Evolutionary conservation across 176 grass and related monocot species (phyloP), one percentile per base, ranked within the genome.

Genomic region (Triticum timopheevii): DNA sequence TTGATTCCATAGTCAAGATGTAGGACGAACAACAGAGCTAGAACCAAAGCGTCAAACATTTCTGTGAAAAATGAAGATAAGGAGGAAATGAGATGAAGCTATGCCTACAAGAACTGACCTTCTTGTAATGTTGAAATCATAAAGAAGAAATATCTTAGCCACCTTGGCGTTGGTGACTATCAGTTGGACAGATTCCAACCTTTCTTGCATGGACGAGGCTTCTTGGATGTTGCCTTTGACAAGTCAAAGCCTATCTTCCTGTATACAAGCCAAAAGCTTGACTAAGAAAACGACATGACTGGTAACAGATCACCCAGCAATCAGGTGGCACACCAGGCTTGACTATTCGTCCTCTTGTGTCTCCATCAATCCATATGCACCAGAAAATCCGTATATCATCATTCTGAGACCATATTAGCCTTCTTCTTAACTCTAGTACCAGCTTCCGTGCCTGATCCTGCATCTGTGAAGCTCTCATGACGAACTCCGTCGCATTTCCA

Each of bases 381-480:
- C 4, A 28, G 44, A 49, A 49, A 17, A 62, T 44, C 8, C 6
- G 1, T 65, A 80, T 7, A 42, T 8, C 34, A 40, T 40, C 2
- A 44, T 11, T 44, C 40, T 11, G 44, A 47, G 10, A 47, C 44
- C 44, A 47, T 13, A 44, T 6, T 52, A 52, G 27, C 27, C 25
- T 33, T 33, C 40, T 67, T 10, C 39, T 34, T 50, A 49, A 50
- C 80, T 82, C 64, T 49, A 23, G 5, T 33, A 27, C 17, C 40
- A 31, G 19, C 27, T 67, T 50, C 27, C 3, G 0, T 63, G 34
- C 23, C n/a, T 11, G 2, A 80, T 56, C 45, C 25, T 40, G 24
- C 68, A 25, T 40, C n/a, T 2, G 36, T 31, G 2, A 75, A 81
- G 49, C 80, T 34, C 15, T 58, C 80, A 88, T 88, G 86, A 2